Conservation (phyloP, 23 red algal genomes). For the Gracilaria vermiculophylla region DNA sequence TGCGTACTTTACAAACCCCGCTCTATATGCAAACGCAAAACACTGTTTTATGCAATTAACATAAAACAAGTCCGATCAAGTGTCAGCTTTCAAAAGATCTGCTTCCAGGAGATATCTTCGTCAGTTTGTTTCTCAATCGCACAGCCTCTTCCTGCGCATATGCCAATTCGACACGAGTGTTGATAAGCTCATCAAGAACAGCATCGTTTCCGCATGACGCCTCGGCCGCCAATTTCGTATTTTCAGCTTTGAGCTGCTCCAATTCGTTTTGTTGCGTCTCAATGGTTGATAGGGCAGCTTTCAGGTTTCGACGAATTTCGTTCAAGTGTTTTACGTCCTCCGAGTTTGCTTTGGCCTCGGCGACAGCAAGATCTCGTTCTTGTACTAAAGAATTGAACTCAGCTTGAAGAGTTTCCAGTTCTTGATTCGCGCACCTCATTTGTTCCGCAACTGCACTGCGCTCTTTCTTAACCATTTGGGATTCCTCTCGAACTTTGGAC, state of each 20-base stretch:
- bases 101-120: slow-evolving; percentile 35
- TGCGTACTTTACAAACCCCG: neutral
- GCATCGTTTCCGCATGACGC: neutral
- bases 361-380: neutral
- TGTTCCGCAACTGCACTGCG: neutral
- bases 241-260: neutral
- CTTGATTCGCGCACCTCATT: neutral
- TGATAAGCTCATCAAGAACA: slow-evolving; percentile 40
- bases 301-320: neutral
- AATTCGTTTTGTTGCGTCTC: neutral
- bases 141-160: slow-evolving; percentile 56
- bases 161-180: slow-evolving; percentile 32
- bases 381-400: neutral
- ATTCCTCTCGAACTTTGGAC: neutral
- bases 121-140: slow-evolving; percentile 59
- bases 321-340: neutral
- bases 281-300: neutral
- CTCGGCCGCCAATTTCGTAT: neutral
- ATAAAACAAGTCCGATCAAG: neutral
- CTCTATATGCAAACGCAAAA: neutral
- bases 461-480: neutral
- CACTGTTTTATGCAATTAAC: neutral
- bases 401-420: neutral
- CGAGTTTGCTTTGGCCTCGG: neutral
- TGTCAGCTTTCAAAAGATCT: slow-evolving; percentile 34